A percentile compares a stretch with the other conserved stretches of the same genome.
phyloP scores from a whole-genome alignment of 805 yeast species.

The Myxozyma geophila region DNA sequence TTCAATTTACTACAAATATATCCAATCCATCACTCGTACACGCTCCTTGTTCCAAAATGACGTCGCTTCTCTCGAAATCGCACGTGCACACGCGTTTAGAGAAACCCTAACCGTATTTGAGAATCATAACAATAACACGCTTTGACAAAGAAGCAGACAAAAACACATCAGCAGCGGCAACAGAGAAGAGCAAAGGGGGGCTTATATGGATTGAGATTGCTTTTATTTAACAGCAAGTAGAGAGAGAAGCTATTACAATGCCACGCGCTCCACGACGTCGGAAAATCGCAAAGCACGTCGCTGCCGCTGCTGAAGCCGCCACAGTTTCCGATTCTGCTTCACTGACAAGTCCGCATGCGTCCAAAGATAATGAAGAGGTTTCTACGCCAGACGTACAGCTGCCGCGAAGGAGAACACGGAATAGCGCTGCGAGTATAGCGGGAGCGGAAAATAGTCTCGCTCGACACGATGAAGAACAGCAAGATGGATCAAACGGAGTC shows the following conservation, averaged over 20 bases:
- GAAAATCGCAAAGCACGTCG: constrained; percentile 9
- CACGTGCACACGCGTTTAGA: constrained; percentile 17
- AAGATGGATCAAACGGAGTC: neutral
- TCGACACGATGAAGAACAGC: neutral
- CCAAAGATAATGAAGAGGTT: neutral
- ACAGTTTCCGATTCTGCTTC: neutral
- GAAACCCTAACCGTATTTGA: neutral
- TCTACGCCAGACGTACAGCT: neutral
- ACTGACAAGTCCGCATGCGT: neutral
- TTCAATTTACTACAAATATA: no score
- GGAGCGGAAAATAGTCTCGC: neutral
- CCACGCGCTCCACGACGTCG: constrained; percentile 29
- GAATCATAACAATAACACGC: constrained; percentile 7
- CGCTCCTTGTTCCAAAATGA: neutral
- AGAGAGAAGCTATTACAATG: constrained; percentile 1
- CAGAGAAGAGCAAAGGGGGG: no score
- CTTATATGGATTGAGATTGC: no score
- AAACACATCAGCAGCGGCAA: no score
- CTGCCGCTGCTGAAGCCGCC: neutral
- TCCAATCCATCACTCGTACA: neutral
- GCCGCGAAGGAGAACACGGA: constrained; percentile 6
- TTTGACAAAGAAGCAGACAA: no score
- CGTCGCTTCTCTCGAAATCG: neutral
- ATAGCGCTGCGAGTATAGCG: neutral
- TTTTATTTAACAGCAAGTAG: no score